A percentile compares a stretch with the other conserved stretches of the same genome.
Conservation (phyloP, 805 yeast genomes). For the Suhomyces vadensis region DNA sequence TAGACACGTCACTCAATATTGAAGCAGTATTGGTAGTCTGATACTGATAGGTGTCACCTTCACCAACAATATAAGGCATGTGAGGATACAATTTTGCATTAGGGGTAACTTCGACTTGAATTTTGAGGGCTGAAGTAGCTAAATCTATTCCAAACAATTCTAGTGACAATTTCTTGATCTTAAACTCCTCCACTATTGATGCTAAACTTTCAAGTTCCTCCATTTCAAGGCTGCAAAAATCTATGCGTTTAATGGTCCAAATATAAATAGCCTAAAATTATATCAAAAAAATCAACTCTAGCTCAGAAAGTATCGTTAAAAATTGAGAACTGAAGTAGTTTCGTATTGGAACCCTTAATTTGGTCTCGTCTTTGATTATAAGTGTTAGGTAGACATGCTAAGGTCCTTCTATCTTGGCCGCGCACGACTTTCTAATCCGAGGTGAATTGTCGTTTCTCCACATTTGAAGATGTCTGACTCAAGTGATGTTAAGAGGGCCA, state of each 20-base stretch:
- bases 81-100: not conserved
- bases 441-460: not conserved
- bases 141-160: conserved; percentile 14
- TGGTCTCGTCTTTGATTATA: no score
- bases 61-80: not conserved
- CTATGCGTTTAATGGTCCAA: no score
- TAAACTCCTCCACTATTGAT: conserved; percentile 19
- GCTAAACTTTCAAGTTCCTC: conserved; percentile 21
- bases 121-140: not conserved
- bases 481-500: no score
- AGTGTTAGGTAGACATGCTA: no score
- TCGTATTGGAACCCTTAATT: no score
- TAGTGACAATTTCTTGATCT: conserved; percentile 17
- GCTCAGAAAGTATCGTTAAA: no score
- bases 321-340: no score
- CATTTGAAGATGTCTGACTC: not conserved
- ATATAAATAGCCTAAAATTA: not conserved
- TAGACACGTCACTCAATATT: not conserved
- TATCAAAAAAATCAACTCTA: not conserved
- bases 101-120: not conserved
- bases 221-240: conserved; percentile 17
- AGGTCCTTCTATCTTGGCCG: not conserved
- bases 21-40: not conserved
- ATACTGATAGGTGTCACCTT: not conserved
- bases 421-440: conserved; percentile 1